Evolutionary conservation across 169 alveolate species (phyloP).

Genomic region (Eimeria maxima): DNA sequence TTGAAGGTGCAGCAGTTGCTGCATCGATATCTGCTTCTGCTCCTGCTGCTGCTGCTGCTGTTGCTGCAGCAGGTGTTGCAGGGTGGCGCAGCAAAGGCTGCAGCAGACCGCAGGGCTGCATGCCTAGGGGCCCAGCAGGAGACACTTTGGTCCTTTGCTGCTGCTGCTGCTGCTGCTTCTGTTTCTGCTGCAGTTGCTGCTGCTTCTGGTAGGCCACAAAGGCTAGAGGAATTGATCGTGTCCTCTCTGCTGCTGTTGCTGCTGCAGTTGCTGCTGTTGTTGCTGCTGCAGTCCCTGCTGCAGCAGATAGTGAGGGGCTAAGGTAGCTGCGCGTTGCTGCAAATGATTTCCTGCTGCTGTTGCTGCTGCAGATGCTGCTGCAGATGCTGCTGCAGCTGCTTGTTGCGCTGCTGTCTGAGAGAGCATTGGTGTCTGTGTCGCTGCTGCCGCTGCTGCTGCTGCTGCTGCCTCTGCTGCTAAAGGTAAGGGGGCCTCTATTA

Average conservation of each 20-base stretch:
- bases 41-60: slow-evolving; percentile 4
- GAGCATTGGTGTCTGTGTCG: neutral
- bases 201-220: neutral
- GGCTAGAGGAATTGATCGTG: neutral
- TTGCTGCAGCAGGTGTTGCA: neutral
- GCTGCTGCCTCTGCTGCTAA: neutral
- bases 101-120: neutral
- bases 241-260: slow-evolving; percentile 17
- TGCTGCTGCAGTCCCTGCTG: slow-evolving; percentile 35
- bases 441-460: too few relatives aligned
- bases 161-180: neutral
- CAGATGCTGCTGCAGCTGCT: slow-evolving; percentile 38
- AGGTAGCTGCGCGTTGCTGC: neutral
- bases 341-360: neutral
- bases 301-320: neutral
- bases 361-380: slow-evolving; percentile 30
- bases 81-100: slow-evolving; percentile 15
- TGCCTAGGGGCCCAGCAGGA: neutral
- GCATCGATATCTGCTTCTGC: neutral
- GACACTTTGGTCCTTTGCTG: neutral
- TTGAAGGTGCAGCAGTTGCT: neutral
- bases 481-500: neutral
- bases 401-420: neutral
- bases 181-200: neutral
- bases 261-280: slow-evolving; percentile 38